A percentile compares a stretch with the other conserved stretches of the same genome.
Evolutionary conservation across 2,329 filamentous ascomycete species (phyloP).

Genomic region (Aureobasidium sp.): DNA sequence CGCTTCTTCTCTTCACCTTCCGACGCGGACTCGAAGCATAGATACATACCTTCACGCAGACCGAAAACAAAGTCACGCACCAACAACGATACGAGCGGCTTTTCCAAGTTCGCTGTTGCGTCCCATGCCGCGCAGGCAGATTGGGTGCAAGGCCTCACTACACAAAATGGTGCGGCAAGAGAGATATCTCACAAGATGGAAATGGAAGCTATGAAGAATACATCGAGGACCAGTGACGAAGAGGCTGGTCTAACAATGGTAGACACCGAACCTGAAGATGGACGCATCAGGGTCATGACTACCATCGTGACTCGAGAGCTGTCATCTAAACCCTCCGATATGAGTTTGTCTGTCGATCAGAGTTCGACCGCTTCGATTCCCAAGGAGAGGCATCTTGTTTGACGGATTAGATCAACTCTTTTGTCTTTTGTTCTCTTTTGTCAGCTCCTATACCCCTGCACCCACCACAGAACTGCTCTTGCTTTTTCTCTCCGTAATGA

Average conservation of each 20-base stretch:
- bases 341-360: background rate
- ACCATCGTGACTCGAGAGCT: background rate
- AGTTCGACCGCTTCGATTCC: background rate
- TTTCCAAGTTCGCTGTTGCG: background rate
- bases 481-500: background rate
- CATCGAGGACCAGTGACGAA: background rate
- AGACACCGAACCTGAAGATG: background rate
- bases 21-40: background rate
- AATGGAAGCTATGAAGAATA: background rate
- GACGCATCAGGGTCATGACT: slow-evolving; percentile 2
- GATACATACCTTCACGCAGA: background rate
- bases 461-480: background rate
- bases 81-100: background rate
- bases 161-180: slow-evolving; percentile 38
- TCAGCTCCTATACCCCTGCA: background rate
- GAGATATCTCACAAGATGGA: background rate
- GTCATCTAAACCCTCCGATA: background rate
- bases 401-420: background rate
- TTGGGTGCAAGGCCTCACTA: background rate
- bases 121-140: background rate
- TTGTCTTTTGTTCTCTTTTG: background rate
- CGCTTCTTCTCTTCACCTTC: slow-evolving; percentile 19
- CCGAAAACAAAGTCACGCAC: background rate
- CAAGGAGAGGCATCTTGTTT: background rate
- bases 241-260: background rate